These are phyloP conservation scores for Chlamydomonas sphaeroides DNA, from an alignment of 139 green algal species.

Conservation along the genomic window DNA sequence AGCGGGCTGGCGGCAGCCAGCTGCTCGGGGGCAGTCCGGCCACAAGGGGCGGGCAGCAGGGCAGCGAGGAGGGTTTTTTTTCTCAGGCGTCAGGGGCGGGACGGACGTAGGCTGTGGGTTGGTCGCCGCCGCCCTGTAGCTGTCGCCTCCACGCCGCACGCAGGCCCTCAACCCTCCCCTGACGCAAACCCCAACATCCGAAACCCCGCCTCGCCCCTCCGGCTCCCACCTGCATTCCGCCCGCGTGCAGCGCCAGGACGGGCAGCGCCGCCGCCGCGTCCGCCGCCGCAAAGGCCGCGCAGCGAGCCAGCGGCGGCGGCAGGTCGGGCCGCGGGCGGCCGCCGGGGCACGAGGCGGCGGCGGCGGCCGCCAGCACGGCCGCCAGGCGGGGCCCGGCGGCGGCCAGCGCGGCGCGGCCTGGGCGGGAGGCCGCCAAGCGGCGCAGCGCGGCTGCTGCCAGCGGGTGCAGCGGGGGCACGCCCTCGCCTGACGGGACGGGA, in stretches of 20 bases:
- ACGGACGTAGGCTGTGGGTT: neutral
- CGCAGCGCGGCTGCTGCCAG: neutral
- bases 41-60: neutral
- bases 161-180: too few relatives aligned
- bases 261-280: conserved; percentile 22
- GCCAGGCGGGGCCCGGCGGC: neutral
- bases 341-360: too few relatives aligned
- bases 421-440: neutral
- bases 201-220: too few relatives aligned
- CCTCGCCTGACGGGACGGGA: neutral
- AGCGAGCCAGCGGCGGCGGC: neutral
- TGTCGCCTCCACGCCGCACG: too few relatives aligned
- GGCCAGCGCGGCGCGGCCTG: conserved; percentile 1
- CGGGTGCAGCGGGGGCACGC: conserved; percentile 11
- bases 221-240: conserved; percentile 27
- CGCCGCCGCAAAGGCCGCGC: neutral
- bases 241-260: conserved; percentile 5
- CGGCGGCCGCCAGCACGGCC: neutral
- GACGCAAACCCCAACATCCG: too few relatives aligned
- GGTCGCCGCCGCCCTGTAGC: too few relatives aligned
- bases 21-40: neutral
- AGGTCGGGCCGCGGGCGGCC: neutral
- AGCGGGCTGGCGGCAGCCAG: neutral
- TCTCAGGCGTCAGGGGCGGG: too few relatives aligned
- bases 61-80: neutral